Percentiles rank a stretch among this genome's conserved stretches.
Evolutionary conservation across 2,329 filamentous ascomycete species (phyloP).

Genomic region (Septoria linicola): DNA sequence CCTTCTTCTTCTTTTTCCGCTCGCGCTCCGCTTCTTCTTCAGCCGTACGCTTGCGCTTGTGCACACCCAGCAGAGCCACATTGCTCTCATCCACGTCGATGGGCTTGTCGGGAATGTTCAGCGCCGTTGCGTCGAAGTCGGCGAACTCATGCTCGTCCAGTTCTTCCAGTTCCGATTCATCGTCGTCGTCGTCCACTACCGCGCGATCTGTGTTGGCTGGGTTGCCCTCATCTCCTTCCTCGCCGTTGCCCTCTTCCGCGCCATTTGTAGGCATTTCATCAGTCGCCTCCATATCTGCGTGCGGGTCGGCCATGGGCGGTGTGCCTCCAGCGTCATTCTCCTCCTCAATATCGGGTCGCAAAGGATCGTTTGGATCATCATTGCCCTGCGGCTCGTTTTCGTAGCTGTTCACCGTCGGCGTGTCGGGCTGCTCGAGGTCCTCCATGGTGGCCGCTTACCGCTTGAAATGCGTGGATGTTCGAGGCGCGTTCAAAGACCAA

Average conservation of each 20-base stretch:
- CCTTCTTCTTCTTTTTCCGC: constrained; percentile 43
- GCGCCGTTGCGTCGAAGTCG: constrained; percentile 61
- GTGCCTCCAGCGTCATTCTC: constrained; percentile 46
- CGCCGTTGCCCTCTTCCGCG: constrained; percentile 31
- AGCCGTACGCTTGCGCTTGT: constrained; percentile 65
- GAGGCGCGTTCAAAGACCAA: background rate
- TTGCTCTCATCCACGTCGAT: constrained; percentile 62
- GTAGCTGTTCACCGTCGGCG: constrained; percentile 43
- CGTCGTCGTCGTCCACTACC: constrained; percentile 52
- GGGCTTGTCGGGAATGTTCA: constrained; percentile 61
- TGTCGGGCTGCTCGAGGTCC: constrained; percentile 40
- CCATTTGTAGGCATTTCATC: constrained; percentile 30
- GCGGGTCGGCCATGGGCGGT: constrained; percentile 44
- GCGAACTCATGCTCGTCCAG: constrained; percentile 65
- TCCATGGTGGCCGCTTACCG: constrained; percentile 39
- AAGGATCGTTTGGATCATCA: constrained; percentile 47
- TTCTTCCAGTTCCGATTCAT: constrained; percentile 62
- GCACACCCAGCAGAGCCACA: constrained; percentile 59
- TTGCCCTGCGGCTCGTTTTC: constrained; percentile 48
- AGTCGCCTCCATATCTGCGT: constrained; percentile 47
- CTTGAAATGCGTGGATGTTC: background rate
- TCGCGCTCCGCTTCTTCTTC: constrained; percentile 60
- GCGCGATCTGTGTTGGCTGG: constrained; percentile 34
- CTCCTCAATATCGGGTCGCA: constrained; percentile 50
- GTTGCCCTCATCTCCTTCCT: constrained; percentile 18